phyloP scores from a whole-genome alignment of 2,329 filamentous ascomycete species.

The Hymenoscyphus salicellus region DNA sequence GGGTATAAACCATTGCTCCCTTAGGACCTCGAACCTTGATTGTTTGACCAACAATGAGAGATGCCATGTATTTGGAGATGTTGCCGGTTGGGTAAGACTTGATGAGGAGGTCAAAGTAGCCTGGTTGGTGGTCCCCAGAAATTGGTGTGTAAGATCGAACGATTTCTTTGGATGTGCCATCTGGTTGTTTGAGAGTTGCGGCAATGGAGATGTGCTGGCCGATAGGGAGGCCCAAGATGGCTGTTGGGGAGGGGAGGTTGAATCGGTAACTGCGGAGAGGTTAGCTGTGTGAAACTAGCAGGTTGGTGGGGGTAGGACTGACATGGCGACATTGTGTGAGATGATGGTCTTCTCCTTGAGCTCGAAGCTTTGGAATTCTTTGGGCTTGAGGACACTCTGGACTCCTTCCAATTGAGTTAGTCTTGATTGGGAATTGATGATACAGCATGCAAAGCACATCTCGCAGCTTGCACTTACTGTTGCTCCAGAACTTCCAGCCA shows the following conservation, averaged over 20 bases:
- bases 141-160: conserved; percentile 91
- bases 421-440: background rate
- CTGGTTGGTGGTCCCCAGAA: conserved; percentile 81
- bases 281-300: conserved; percentile 9
- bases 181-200: conserved; percentile 62
- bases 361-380: conserved; percentile 85
- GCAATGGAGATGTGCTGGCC: conserved; percentile 98
- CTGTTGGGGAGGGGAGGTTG: conserved; percentile 69
- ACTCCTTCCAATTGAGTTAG: conserved; percentile 51
- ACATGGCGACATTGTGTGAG: conserved; percentile 98
- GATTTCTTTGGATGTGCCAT: conserved; percentile 76
- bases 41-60: conserved; percentile 75
- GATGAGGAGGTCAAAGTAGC: conserved; percentile 94
- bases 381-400: conserved; percentile 81
- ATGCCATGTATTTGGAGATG: conserved; percentile 90
- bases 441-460: background rate
- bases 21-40: conserved; percentile 94
- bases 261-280: conserved; percentile 74
- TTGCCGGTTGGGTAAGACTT: conserved; percentile 98
- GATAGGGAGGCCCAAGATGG: conserved; percentile 93
- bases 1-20: conserved; percentile 95
- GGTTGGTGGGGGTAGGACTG: conserved; percentile 29
- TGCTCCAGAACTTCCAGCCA: conserved; percentile 67
- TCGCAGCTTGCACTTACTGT: conserved; percentile 54
- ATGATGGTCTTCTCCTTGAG: conserved; percentile 93